phyloP scores from a whole-genome alignment of 139 green algal species.

The Micromonas commoda region DNA sequence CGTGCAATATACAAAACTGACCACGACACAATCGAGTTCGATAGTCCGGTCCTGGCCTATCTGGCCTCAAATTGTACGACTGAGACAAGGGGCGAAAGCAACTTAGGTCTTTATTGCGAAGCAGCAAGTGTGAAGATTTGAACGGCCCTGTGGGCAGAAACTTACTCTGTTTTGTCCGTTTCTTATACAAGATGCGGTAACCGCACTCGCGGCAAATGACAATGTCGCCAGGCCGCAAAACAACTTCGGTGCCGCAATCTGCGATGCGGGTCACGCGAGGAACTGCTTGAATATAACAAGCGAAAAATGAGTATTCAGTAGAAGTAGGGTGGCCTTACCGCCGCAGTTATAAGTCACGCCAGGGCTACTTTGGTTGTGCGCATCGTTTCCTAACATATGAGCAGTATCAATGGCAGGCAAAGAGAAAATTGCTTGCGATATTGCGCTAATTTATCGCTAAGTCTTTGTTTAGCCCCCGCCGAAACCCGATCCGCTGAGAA shows the following conservation, averaged over 20 bases:
- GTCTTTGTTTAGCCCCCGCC: background rate
- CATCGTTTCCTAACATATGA: background rate
- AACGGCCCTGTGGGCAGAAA: background rate
- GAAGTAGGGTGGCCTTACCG: constrained; percentile 8
- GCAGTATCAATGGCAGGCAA: no score
- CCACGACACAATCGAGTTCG: no score
- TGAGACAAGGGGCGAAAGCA: no score
- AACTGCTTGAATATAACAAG: constrained; percentile 34
- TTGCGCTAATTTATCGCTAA: background rate
- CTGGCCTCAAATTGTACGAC: constrained; percentile 22
- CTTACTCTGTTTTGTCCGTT: constrained; percentile 71
- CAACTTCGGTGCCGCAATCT: constrained; percentile 81
- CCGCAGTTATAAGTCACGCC: constrained; percentile 19
- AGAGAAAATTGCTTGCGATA: no score
- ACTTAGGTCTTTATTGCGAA: no score
- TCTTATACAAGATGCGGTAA: constrained; percentile 98
- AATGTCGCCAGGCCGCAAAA: constrained; percentile 76
- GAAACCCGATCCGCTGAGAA: background rate
- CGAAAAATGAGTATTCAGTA: background rate
- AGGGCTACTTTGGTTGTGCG: background rate
- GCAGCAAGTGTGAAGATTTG: background rate
- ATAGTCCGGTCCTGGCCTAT: background rate
- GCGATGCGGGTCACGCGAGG: no score
- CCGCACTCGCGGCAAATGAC: constrained; percentile 93
- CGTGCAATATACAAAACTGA: no score